phyloP scores from a whole-genome alignment of 345 rosid genomes.

The Syzygium aqueum region DNA sequence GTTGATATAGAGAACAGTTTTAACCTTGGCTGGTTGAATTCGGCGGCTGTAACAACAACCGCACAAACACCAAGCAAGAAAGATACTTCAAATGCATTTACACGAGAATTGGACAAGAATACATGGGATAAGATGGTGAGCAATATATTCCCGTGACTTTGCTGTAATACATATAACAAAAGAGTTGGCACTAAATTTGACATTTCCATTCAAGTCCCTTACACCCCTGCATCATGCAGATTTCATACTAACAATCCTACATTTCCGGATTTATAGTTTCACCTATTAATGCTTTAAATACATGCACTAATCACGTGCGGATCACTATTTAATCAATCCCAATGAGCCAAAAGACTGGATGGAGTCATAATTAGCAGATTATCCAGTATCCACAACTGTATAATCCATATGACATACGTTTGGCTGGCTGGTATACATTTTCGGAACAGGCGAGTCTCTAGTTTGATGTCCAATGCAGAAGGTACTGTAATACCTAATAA shows the following conservation, averaged over 20 bases:
- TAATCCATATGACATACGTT: neutral
- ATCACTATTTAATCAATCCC: neutral
- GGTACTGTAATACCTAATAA: neutral
- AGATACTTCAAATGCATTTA: neutral
- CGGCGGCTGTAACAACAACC: neutral
- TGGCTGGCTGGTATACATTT: neutral
- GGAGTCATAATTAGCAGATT: neutral
- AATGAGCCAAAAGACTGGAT: neutral
- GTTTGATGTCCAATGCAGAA: neutral
- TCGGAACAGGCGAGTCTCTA: neutral
- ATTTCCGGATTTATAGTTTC: neutral
- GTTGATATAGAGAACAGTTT: neutral
- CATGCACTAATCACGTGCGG: neutral
- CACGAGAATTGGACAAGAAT: neutral
- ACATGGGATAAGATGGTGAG: neutral
- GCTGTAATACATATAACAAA: neutral
- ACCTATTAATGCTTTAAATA: neutral
- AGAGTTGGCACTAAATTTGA: neutral
- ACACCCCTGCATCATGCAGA: neutral
- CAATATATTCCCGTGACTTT: neutral
- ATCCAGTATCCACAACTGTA: neutral
- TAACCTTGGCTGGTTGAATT: neutral
- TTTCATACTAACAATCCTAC: neutral
- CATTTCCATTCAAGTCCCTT: neutral
- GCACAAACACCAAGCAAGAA: neutral